Evolutionary conservation across 306 rosid genomes (phyloP), one percentile per base, ranked within the genome.

Genomic region (Astragalus glycyphyllos): DNA sequence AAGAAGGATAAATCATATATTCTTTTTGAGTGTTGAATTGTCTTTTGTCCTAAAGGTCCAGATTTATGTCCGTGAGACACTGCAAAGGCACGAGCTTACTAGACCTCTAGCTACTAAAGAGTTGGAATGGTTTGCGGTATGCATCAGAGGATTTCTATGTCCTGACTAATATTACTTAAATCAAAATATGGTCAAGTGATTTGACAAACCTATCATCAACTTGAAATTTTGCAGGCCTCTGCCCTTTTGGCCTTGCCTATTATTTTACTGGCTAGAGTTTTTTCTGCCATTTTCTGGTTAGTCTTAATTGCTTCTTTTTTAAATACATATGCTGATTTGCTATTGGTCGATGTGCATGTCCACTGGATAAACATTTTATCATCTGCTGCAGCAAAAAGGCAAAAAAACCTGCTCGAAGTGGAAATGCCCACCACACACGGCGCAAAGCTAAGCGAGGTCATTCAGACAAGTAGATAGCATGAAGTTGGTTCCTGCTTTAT

Each of bases 41-140:
- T 74, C 14, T 67, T 65, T 37, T 81, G 20, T 38, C 56, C 23
- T 80, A 46, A 79, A 94, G 99, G 92, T 95, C 74, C 97, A 89
- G 89, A 85, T 74, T 42, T 35, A 76, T 11, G 97, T 95, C 51
- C 83, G 58, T 58, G 96, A 89, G 76, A 82, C 68, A 5, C 87
- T 95, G 68, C 66, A 87, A 60, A 85, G 76, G 77, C 90, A 95
- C 32, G 99, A 95, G 66, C 81, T 95, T 68, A 91, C 90, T 12
- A 86, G 80, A 62, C 80, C 91, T 63, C 93, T 95, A 75, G 96
- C 99, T 32, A 91, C 92, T 11, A 87, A 83, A 79, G 99, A 95
- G 82, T 85, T 89, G 79, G 99, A 80, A 77, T 91, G 96, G 99
- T 95, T 95, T 89, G 97, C 80, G 86, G 99, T 95, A 84, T 58